phyloP scores from a whole-genome alignment of 164 flowering plant genomes.

The Cinnamomum chago region DNA sequence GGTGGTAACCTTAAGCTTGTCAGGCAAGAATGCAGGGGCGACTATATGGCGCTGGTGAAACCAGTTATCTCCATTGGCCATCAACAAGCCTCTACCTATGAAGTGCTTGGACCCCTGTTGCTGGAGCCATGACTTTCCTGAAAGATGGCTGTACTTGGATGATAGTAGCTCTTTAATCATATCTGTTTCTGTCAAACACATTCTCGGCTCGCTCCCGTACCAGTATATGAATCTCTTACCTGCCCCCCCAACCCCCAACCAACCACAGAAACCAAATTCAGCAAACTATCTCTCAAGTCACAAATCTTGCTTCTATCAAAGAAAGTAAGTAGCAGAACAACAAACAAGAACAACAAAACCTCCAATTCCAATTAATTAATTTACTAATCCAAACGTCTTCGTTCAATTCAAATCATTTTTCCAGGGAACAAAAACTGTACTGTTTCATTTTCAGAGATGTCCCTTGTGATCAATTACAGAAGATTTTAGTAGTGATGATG shows the following conservation, averaged over 20 bases:
- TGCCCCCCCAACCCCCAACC: conserved; percentile 13
- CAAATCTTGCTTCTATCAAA: not conserved
- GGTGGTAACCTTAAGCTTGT: conserved; percentile 64
- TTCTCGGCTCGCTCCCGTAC: conserved; percentile 84
- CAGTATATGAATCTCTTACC: conserved; percentile 85
- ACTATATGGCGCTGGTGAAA: conserved; percentile 79
- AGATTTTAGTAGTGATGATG: no score
- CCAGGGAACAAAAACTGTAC: not conserved
- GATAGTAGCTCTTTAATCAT: conserved; percentile 68
- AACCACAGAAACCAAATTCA: not conserved
- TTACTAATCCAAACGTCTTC: no score
- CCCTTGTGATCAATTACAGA: no score
- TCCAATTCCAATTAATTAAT: no score
- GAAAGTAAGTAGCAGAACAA: not conserved
- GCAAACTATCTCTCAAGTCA: not conserved
- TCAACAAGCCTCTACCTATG: conserved; percentile 73
- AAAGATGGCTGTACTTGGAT: conserved; percentile 49
- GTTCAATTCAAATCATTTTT: no score
- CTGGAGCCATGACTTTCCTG: conserved; percentile 87
- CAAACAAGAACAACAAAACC: not conserved
- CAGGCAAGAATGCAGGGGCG: conserved; percentile 83
- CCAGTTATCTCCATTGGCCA: conserved; percentile 96
- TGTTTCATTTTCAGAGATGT: no score
- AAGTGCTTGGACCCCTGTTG: conserved; percentile 74
- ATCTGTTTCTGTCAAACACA: conserved; percentile 72